Base-by-base conservation (phyloP, 2,329 filamentous ascomycete genomes). In the Sporothrix phasma region DNA sequence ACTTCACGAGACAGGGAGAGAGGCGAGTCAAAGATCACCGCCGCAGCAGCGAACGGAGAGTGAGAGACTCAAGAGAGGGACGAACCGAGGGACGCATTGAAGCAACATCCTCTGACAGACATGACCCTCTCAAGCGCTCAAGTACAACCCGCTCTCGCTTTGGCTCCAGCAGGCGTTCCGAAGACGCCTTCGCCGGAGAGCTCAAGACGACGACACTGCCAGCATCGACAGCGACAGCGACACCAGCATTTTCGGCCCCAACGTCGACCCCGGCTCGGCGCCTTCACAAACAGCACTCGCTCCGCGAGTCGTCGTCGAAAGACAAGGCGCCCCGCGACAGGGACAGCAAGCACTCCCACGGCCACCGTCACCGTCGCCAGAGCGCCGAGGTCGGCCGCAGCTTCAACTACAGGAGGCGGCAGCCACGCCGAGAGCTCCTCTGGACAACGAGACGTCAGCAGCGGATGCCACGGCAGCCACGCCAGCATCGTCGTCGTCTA, bases 111-210 rank as follows among this genome's bases (percentile, higher is more conserved):
- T 62, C 66, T 64, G 67, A 69, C 64, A 67, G 64, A 46, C 59
- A 62, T 61, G 67, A 67, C 15, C 62, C 49, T 26, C 22, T 24
- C 45, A 69, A 66, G 67, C 67, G 68, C 34, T 68, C 69, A 49
- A 66, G 26, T 45, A 70, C 66, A 47, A 65, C 65, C 56, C 65
- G 66, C 51, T 69, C 68, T 45, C 61, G 58, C 24, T 56, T 59
- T 64, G 66, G 67, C 61, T 70, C 67, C 39, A 65, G 46, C 64
- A 66, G 63, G 66, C 59, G 41, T 61, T 66, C 68, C 39, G 67
- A 68, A 64, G 69, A 68, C 61, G 65, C 43, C 24, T 26, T 22
- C 34, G 26, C 19, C 22, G 39, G 1, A 54, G 45, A 22, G 15
- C 8, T 56, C 6, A 13, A 43, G 31, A 8, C 54, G 31, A 19